These are phyloP conservation scores for Globisporangium emineosum DNA, from an alignment of 352 stramenopile genomes.

Conservation along the genomic window DNA sequence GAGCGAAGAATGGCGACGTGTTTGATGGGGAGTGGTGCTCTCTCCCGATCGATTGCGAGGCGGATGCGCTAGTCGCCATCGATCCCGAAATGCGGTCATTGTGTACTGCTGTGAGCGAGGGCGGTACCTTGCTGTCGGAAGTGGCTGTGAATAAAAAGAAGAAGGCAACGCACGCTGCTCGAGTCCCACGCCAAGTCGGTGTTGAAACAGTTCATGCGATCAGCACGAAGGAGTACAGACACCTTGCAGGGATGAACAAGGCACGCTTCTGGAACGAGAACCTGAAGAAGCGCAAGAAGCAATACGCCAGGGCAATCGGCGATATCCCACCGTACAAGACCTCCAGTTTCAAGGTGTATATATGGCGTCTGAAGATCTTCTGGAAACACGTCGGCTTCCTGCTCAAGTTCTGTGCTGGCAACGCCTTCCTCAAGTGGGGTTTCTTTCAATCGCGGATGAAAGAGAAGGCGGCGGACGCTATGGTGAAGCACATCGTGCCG, in stretches of 20 bases:
- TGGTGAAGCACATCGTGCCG: not conserved
- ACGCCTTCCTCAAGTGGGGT: conserved; percentile 6
- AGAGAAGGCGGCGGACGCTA: not conserved
- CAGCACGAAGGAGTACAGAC: conserved; percentile 9
- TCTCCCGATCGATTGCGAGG: not conserved
- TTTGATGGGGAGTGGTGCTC: not conserved
- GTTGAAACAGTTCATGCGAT: not conserved
- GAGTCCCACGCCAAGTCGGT: no score
- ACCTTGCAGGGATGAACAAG: conserved; percentile 11
- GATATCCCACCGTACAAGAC: conserved; percentile 10
- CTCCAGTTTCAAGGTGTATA: not conserved
- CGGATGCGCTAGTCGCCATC: not conserved
- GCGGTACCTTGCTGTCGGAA: no score
- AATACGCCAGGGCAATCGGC: not conserved
- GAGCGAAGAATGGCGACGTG: not conserved
- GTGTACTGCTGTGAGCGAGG: conserved; percentile 9
- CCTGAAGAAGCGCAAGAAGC: conserved; percentile 1
- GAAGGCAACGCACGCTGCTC: not conserved
- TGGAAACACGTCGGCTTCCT: conserved; percentile 9
- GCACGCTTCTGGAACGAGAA: conserved; percentile 7
- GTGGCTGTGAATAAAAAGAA: no score
- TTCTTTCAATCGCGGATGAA: conserved; percentile 4
- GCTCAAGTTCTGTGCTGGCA: not conserved
- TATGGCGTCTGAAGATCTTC: not conserved
- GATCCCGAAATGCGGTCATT: conserved; percentile 14